Base-by-base conservation (phyloP, 345 rosid genomes). In the Lagerstroemia speciosa region DNA sequence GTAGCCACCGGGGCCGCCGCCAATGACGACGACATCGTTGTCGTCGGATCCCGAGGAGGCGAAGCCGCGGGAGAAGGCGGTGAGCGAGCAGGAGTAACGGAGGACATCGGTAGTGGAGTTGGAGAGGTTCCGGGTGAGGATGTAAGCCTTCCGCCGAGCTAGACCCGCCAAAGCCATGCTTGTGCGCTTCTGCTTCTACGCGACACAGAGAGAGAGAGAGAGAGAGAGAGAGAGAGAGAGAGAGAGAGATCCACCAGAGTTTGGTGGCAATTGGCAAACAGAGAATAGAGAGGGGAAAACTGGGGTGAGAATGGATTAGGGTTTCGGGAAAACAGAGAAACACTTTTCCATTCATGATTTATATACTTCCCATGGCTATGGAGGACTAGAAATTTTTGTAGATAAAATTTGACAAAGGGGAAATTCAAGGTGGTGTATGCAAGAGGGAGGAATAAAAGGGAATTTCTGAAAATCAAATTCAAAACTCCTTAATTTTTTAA, bases 1-100 rank as follows among this genome's bases (percentile, higher is more conserved):
- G 69, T 95, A 95, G 20, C 99, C 99, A 10, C 99, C 99, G 52
- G 99, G 99, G 10, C 99, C 99, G 15, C 99, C 98, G 58, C 99
- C 98, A 79, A 94, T 82, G 71, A 94, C 76, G 31, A 94, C 96
- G 60, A 94, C 98, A 66, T 94, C 99, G 82, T 88, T 94, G 20
- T 94, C 99, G 8, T 89, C 98, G 72, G 98, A 91, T 83, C 87
- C 98, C 16, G 91, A 92, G 19, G 90, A 74, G 20, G 98, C 86
- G 73, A 92, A 92, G 27, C 97, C 85, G 53, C 97, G 84, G 33
- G 91, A 80, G 69, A 80, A 72, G 70, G 60, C 38, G 64, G 78
- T 67, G 45, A 89, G 82, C 58, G 88, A 84, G 74, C 73, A 65
- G 57, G 88, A 88, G 80, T 78, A 81, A 60, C 79, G 77, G 71